Conservation (phyloP, 768 basidiomycete genomes). For the Pleurotus cornucopiae region DNA sequence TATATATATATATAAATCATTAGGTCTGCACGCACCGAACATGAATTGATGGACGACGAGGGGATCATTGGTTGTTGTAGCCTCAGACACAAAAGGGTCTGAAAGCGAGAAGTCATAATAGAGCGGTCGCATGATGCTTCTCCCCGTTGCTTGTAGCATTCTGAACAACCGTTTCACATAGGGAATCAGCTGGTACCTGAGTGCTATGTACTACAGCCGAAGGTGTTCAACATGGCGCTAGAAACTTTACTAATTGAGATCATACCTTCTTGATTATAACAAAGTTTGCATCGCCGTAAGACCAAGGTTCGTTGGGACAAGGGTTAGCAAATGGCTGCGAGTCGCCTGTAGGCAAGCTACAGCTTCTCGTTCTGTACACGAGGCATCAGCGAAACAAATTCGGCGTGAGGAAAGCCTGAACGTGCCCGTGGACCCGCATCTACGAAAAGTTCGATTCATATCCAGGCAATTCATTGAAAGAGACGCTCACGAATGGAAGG, state of each 20-base stretch:
- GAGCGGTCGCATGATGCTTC: constrained; percentile 27
- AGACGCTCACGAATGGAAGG: constrained; percentile 28
- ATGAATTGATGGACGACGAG: constrained; percentile 27
- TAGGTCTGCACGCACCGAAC: constrained; percentile 21
- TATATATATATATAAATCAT: too few relatives aligned
- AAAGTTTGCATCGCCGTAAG: constrained; percentile 30
- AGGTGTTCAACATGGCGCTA: neutral
- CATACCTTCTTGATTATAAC: constrained; percentile 28
- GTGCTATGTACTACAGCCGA: constrained; percentile 18
- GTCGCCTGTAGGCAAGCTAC: constrained; percentile 19
- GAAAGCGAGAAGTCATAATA: constrained; percentile 28
- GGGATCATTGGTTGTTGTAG: constrained; percentile 23
- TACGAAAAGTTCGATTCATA: constrained; percentile 3
- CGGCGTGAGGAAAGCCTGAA: neutral
- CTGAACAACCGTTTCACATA: constrained; percentile 27
- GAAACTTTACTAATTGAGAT: neutral
- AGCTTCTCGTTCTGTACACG: constrained; percentile 19
- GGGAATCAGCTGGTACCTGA: constrained; percentile 31
- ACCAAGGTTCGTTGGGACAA: constrained; percentile 36
- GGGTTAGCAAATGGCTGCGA: constrained; percentile 23
- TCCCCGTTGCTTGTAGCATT: constrained; percentile 25
- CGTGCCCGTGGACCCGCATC: constrained; percentile 28
- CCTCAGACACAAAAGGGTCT: constrained; percentile 22
- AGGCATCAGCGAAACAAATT: neutral
- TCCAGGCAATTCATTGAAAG: neutral